Evolutionary conservation across 768 basidiomycete genomes (phyloP).

Genomic region (Lentinus brumalis): DNA sequence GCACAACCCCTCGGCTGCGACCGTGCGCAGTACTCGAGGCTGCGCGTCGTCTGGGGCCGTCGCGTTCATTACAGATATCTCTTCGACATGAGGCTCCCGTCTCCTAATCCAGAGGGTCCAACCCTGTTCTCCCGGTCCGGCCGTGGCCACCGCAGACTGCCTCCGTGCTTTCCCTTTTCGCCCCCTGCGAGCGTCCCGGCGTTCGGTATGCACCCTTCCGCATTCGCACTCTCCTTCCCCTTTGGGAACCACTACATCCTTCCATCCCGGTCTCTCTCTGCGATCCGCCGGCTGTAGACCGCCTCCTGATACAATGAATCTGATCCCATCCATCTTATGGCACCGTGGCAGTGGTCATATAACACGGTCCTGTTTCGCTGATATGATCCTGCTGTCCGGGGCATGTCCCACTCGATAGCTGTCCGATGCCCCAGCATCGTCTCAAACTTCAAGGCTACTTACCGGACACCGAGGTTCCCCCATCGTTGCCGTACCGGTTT

Average conservation of each 20-base stretch:
- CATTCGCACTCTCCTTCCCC: neutral
- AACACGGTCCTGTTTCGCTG: conserved; percentile 5
- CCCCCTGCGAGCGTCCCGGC: neutral
- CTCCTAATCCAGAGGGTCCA: neutral
- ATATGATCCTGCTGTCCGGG: conserved; percentile 1
- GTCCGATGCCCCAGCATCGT: too few relatives aligned
- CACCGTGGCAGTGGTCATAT: neutral
- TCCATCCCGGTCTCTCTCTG: neutral
- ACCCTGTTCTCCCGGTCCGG: conserved; percentile 1
- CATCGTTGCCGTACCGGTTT: too few relatives aligned
- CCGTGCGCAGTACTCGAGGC: too few relatives aligned
- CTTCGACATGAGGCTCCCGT: conserved; percentile 7
- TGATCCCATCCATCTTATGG: conserved; percentile 2
- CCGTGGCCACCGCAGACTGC: too few relatives aligned
- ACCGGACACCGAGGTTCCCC: too few relatives aligned
- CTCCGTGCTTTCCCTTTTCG: neutral
- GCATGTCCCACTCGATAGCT: neutral
- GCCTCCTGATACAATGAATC: neutral
- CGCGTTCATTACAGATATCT: conserved; percentile 2
- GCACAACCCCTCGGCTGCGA: neutral
- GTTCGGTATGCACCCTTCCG: neutral
- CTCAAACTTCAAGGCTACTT: too few relatives aligned
- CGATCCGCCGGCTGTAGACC: neutral
- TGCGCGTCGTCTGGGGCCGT: too few relatives aligned
- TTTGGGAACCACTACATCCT: too few relatives aligned